Evolutionary conservation across 768 basidiomycete species (phyloP).

Genomic region (Rhodosporidiobolus odoratus): DNA sequence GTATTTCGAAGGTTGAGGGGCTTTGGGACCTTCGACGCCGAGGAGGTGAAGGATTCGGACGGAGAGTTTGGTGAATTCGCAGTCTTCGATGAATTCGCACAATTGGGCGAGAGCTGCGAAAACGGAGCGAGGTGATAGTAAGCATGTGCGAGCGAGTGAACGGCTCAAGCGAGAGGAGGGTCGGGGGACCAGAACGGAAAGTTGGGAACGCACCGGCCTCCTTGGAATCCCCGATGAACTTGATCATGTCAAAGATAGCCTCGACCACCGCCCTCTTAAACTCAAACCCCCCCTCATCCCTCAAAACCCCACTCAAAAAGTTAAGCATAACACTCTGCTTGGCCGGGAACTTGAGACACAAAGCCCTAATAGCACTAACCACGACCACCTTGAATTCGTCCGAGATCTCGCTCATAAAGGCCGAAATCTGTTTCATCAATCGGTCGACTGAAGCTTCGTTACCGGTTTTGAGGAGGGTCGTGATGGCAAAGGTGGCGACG

Average conservation of each 20-base stretch:
- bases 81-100: conserved; percentile 99
- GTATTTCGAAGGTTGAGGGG: conserved; percentile 94
- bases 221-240: conserved; percentile 89
- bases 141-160: background rate
- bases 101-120: conserved; percentile 80
- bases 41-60: conserved; percentile 93
- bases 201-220: conserved; percentile 64
- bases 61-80: conserved; percentile 98
- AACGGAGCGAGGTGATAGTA: background rate
- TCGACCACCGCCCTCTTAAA: conserved; percentile 99
- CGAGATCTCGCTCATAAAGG: conserved; percentile 98
- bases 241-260: conserved; percentile 99
- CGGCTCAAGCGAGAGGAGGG: background rate
- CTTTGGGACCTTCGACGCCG: conserved; percentile 91
- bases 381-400: conserved; percentile 99
- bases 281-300: conserved; percentile 98
- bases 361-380: conserved; percentile 93
- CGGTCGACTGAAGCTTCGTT: conserved; percentile 98
- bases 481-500: conserved; percentile 97
- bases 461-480: conserved; percentile 96
- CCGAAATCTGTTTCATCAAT: conserved; percentile 97
- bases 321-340: conserved; percentile 96
- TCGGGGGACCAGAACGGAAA: too few relatives aligned
- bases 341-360: conserved; percentile 96
- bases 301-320: conserved; percentile 91